phyloP scores from a whole-genome alignment of 75 land plant species.

The Cunninghamia lanceolata region DNA sequence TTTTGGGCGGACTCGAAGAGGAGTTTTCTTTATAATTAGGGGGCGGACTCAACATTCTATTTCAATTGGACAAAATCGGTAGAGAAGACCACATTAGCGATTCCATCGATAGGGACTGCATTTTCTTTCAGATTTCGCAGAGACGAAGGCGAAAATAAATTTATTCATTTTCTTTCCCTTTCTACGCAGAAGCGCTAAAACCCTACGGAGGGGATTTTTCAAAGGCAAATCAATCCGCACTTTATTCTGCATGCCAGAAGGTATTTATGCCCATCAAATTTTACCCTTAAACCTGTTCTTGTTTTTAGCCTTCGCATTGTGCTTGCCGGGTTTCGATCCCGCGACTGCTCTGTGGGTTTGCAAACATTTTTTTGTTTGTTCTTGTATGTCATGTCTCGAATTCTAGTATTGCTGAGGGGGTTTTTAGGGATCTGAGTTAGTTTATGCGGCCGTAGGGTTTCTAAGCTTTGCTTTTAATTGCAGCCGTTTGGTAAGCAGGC shows the following conservation, averaged over 20 bases:
- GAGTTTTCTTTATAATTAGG: not conserved
- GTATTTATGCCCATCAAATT: not conserved
- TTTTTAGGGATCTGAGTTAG: not conserved
- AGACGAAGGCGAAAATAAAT: not conserved
- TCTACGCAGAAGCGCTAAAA: not conserved
- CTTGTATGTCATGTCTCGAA: not conserved
- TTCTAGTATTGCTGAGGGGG: not conserved
- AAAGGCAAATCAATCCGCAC: not conserved
- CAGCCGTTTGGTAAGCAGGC: not conserved
- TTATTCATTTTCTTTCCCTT: too few species aligned
- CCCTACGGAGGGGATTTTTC: not conserved
- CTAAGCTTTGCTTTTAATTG: not conserved
- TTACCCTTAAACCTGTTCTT: not conserved
- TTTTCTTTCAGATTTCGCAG: not conserved
- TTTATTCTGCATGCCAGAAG: not conserved
- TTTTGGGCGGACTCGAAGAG: conserved; percentile 8
- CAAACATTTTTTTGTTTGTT: not conserved
- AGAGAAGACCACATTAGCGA: not conserved
- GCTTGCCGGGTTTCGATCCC: not conserved
- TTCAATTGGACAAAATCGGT: not conserved
- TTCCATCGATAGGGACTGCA: not conserved
- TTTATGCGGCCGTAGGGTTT: not conserved
- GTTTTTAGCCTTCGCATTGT: not conserved
- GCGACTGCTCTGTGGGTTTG: not conserved
- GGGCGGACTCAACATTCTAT: not conserved